Percentiles rank a stretch among this genome's conserved stretches.
phyloP scores from a whole-genome alignment of 257 asterid genomes.

The Phtheirospermum japonicum region DNA sequence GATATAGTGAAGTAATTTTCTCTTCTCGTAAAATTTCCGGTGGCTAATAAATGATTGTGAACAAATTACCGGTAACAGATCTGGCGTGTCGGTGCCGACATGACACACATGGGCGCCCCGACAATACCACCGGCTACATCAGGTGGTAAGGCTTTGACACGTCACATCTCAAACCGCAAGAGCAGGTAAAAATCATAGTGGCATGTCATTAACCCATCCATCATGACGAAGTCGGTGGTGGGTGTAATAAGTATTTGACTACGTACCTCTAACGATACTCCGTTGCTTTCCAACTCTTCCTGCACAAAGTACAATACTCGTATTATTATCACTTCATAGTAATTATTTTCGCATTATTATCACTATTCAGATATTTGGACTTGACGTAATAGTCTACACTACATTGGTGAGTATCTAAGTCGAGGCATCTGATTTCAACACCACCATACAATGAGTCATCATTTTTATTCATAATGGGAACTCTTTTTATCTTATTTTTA shows the following conservation, averaged over 20 bases:
- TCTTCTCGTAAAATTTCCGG: too few species aligned
- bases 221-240: slow-evolving; percentile 28
- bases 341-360: too few species aligned
- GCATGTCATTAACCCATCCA: neutral
- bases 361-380: too few species aligned
- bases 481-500: too few species aligned
- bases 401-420: too few species aligned
- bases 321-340: too few species aligned
- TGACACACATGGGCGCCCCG: slow-evolving; percentile 29
- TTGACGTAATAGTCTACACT: too few species aligned
- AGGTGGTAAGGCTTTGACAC: slow-evolving; percentile 35
- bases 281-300: neutral
- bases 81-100: slow-evolving; percentile 70
- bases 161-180: slow-evolving; percentile 28
- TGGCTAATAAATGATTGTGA: too few species aligned
- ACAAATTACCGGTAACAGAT: slow-evolving; percentile 29
- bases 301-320: slow-evolving; percentile 29
- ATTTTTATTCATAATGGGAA: too few species aligned
- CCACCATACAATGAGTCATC: too few species aligned
- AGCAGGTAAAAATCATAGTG: slow-evolving; percentile 29
- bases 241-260: slow-evolving; percentile 7
- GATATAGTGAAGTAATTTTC: too few species aligned
- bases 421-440: too few species aligned
- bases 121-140: slow-evolving; percentile 45
- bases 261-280: slow-evolving; percentile 19